Base-by-base conservation (phyloP, 208 protist genomes). In the Ichthyophonus hoferi region DNA sequence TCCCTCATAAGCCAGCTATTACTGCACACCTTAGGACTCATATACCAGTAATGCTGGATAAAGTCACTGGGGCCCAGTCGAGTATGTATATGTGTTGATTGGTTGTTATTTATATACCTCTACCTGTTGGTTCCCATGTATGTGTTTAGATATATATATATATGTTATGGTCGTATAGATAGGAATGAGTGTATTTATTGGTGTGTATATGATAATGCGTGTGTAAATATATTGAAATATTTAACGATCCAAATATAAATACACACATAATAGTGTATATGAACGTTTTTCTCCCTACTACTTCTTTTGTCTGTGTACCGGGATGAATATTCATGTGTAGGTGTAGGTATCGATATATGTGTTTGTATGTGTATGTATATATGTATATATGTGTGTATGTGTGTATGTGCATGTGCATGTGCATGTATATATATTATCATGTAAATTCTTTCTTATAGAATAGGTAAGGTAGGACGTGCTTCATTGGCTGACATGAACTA, bases 301-400 rank as follows among this genome's bases (percentile, higher is more conserved):
- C n/a, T n/a, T n/a, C n/a, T n/a, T n/a, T n/a, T n/a, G n/a, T n/a
- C n/a, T n/a, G n/a, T n/a, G n/a, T n/a, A n/a, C 35, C 3, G 3
- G 35, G 3, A 37, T 37, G 35, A 12, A 37, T 37, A 37, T 82
- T 12, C 35, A 37, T 82, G 35, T 37, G 35, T 82, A 24, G 7
- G 50, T 67, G 50, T 24, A 24, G 7, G 50, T 24, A 24, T 67
- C 3, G 3, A 37, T 82, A 37, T 82, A 37, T 82, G 78, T 39
- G 35, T 82, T 3, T 37, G 35, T 82, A 31, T 82, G 35, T 82
- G 35, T 82, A 37, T 82, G 78, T 37, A 31, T 37, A 31, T 37
- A 31, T 37, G 78, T 37, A 31, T 82, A n/a, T 37, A n/a, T 37
- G 78, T 82, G 78, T 82, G 78, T 37, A 38, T 82, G 78, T 82